phyloP scores from a whole-genome alignment of 768 basidiomycete genomes.

The Mycena sanguinolenta region DNA sequence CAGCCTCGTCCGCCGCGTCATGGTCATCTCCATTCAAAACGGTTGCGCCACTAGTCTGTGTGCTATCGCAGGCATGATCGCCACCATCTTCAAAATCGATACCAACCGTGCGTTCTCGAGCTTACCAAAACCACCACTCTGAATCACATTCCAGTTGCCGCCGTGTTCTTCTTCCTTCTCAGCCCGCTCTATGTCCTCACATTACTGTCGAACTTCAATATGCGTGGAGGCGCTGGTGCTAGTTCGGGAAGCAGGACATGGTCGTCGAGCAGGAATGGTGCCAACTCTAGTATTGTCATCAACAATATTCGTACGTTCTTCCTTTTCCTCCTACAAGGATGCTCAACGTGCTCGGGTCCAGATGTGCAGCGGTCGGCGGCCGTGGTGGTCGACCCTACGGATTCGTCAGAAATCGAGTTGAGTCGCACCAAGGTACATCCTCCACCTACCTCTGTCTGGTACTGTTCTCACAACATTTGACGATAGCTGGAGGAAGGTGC shows the following conservation, averaged over 20 bases:
- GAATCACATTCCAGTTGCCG: not conserved
- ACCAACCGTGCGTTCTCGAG: conserved; percentile 3
- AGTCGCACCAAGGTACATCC: too few species aligned
- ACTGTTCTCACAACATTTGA: too few species aligned
- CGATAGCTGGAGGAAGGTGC: too few species aligned
- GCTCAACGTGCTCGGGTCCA: not conserved
- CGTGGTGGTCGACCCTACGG: not conserved
- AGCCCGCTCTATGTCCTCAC: conserved; percentile 11
- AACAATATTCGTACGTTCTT: not conserved
- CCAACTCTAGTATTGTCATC: not conserved
- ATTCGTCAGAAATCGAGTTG: too few species aligned
- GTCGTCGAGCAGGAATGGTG: conserved; percentile 10
- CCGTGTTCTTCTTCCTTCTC: conserved; percentile 7
- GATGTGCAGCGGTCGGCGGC: not conserved
- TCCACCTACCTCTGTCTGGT: too few species aligned
- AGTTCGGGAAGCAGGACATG: conserved; percentile 2
- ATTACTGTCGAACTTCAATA: conserved; percentile 13
- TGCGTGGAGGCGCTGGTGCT: not conserved
- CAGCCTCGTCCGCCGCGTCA: conserved; percentile 19
- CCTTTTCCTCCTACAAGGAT: not conserved
- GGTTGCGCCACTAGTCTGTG: not conserved
- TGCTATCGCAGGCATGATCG: not conserved
- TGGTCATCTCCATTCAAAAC: conserved; percentile 7
- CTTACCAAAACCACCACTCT: not conserved
- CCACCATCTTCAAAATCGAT: not conserved